Evolutionary conservation across 352 stramenopile species (phyloP).

Genomic region (Globisporangium barbulae): DNA sequence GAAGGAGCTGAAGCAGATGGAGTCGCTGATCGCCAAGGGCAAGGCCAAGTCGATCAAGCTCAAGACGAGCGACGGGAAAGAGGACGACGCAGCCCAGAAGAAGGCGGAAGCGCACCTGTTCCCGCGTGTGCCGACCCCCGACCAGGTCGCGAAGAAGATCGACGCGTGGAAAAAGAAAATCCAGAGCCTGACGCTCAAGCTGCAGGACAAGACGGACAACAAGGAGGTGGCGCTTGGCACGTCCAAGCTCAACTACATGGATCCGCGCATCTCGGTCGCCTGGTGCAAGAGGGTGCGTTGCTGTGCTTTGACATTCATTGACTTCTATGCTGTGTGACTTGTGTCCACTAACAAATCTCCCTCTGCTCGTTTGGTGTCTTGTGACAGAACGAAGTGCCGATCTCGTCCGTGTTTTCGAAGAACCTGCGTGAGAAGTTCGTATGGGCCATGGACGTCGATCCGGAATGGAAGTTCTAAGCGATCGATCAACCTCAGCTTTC

Average conservation of each 20-base stretch:
- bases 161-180: slow-evolving; percentile 95
- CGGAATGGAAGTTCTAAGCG: slow-evolving; percentile 94
- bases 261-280: slow-evolving; percentile 98
- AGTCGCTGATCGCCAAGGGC: slow-evolving; percentile 81
- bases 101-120: slow-evolving; percentile 95
- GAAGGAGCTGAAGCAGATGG: slow-evolving; percentile 94
- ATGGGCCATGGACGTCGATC: slow-evolving; percentile 98
- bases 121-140: slow-evolving; percentile 83
- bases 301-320: slow-evolving; percentile 5
- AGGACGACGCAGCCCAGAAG: slow-evolving; percentile 84
- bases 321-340: background rate
- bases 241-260: slow-evolving; percentile 99
- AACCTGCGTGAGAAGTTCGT: slow-evolving; percentile 99
- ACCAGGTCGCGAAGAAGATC: slow-evolving; percentile 95
- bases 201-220: slow-evolving; percentile 99
- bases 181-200: slow-evolving; percentile 82
- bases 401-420: slow-evolving; percentile 98
- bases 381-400: slow-evolving; percentile 92
- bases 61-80: slow-evolving; percentile 85
- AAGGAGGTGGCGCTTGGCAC: slow-evolving; percentile 98
- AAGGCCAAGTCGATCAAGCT: slow-evolving; percentile 90
- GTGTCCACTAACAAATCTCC: slow-evolving; percentile 6
- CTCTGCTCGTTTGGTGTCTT: background rate
- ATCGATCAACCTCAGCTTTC: background rate
- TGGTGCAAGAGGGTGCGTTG: slow-evolving; percentile 98